Evolutionary conservation across 2,329 filamentous ascomycete species (phyloP).

Genomic region (Botryosphaeria dothidea): DNA sequence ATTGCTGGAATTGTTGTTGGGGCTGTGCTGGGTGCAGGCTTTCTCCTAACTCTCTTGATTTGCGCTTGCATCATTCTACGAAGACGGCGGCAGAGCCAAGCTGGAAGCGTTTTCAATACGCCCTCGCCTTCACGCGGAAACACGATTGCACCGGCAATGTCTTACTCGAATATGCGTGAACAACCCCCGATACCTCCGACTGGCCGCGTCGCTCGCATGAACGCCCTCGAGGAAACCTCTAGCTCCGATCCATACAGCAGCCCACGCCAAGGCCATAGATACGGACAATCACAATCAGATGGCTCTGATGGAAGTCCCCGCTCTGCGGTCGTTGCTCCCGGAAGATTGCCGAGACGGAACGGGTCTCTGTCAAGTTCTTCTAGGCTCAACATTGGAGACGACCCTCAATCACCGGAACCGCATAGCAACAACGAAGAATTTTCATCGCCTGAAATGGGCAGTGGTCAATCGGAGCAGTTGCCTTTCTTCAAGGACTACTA

Average conservation of each 20-base stretch:
- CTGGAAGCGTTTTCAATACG: slow-evolving; percentile 83
- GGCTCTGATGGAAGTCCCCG: slow-evolving; percentile 11
- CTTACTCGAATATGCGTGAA: slow-evolving; percentile 63
- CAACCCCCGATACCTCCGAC: slow-evolving; percentile 5
- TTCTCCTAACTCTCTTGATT: slow-evolving; percentile 67
- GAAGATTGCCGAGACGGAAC: slow-evolving; percentile 64
- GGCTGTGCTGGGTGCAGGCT: slow-evolving; percentile 66
- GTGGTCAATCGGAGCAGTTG: slow-evolving; percentile 92
- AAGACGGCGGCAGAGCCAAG: slow-evolving; percentile 60
- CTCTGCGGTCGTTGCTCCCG: slow-evolving; percentile 33
- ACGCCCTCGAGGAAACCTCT: slow-evolving; percentile 78
- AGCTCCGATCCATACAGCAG: slow-evolving; percentile 54
- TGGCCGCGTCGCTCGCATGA: slow-evolving; percentile 86
- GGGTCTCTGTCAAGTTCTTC: slow-evolving; percentile 91
- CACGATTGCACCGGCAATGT: slow-evolving; percentile 38
- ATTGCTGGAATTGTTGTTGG: slow-evolving; percentile 93
- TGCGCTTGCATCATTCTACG: slow-evolving; percentile 60
- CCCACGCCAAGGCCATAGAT: slow-evolving; percentile 32
- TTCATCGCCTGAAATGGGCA: slow-evolving; percentile 81
- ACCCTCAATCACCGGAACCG: slow-evolving; percentile 58
- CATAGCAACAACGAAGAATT: slow-evolving; percentile 57
- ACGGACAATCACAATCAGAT: slow-evolving; percentile 8
- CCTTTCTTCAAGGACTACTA: slow-evolving; percentile 99
- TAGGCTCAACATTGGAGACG: slow-evolving; percentile 66
- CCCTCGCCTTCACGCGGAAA: slow-evolving; percentile 65